These are phyloP conservation scores for Begonia fuchsioides DNA, from an alignment of 306 rosid species.

Conservation along the genomic window DNA sequence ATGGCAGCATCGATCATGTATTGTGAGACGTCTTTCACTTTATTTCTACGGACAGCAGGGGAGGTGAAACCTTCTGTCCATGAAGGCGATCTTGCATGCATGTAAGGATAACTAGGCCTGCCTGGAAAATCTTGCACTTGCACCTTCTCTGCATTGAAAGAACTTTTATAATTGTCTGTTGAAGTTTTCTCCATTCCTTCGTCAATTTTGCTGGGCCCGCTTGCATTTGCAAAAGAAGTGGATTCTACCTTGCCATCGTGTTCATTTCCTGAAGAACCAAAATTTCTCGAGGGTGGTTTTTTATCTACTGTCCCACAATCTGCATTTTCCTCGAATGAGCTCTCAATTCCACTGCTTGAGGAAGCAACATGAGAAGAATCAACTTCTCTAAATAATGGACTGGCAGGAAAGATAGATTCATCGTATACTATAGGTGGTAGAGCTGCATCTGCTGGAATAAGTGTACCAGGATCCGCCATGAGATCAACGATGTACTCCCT, in stretches of 20 bases:
- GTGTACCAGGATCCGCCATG: constrained; percentile 97
- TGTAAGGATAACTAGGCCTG: constrained; percentile 36
- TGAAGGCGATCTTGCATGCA: constrained; percentile 77
- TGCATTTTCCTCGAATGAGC: constrained; percentile 59
- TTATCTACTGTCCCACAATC: constrained; percentile 34
- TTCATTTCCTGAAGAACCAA: constrained; percentile 28
- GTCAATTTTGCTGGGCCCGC: constrained; percentile 16
- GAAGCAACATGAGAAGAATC: constrained; percentile 67
- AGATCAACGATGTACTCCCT: constrained; percentile 98
- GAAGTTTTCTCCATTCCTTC: constrained; percentile 23
- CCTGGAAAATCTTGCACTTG: constrained; percentile 24
- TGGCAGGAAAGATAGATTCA: constrained; percentile 38
- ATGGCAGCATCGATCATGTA: constrained; percentile 96
- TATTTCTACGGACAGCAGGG: constrained; percentile 58
- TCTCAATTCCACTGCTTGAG: constrained; percentile 68
- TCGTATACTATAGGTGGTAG: constrained; percentile 52
- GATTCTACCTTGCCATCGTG: constrained; percentile 23
- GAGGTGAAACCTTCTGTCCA: constrained; percentile 96
- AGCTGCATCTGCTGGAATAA: constrained; percentile 75
- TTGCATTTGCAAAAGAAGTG: constrained; percentile 8
- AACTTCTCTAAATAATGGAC: constrained; percentile 63
- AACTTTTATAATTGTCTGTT: constrained; percentile 16
- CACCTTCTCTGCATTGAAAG: constrained; percentile 30
- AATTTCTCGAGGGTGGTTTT: constrained; percentile 30
- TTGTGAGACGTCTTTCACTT: constrained; percentile 82